phyloP scores from a whole-genome alignment of 257 asterid species.

The Gardenia jasminoides region DNA sequence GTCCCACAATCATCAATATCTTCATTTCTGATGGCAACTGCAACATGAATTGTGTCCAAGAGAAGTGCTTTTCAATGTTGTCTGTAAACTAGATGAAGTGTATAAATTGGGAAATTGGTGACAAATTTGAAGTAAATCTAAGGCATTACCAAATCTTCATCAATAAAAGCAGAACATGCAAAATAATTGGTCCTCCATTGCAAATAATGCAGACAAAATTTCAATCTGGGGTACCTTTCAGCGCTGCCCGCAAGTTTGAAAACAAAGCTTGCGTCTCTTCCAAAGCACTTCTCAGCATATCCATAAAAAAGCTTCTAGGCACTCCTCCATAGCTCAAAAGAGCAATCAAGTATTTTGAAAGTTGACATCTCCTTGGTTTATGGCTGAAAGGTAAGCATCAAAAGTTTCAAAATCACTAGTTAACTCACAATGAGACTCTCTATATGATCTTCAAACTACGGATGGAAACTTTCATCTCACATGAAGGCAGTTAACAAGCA shows the following conservation, averaged over 20 bases:
- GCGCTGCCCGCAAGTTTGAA: conserved; percentile 50
- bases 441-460: too few relatives aligned
- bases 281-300: conserved; percentile 43
- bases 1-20: conserved; percentile 30
- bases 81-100: too few relatives aligned
- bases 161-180: neutral
- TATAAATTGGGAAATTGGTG: too few relatives aligned
- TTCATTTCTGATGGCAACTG: too few relatives aligned
- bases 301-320: conserved; percentile 54
- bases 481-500: neutral
- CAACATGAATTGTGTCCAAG: neutral
- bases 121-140: too few relatives aligned
- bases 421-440: too few relatives aligned
- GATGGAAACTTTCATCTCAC: too few relatives aligned
- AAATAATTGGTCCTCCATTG: too few relatives aligned
- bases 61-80: too few relatives aligned
- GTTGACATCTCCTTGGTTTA: conserved; percentile 49
- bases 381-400: conserved; percentile 44
- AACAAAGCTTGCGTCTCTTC: conserved; percentile 50
- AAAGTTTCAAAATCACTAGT: neutral
- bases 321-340: conserved; percentile 78
- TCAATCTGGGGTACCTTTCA: conserved; percentile 47
- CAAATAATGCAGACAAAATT: too few relatives aligned
- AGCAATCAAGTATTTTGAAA: conserved; percentile 69
- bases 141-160: too few relatives aligned